Percentiles rank a stretch among this genome's conserved stretches.
Conservation (phyloP, 2,329 filamentous ascomycete genomes). For the Alternaria sp. region DNA sequence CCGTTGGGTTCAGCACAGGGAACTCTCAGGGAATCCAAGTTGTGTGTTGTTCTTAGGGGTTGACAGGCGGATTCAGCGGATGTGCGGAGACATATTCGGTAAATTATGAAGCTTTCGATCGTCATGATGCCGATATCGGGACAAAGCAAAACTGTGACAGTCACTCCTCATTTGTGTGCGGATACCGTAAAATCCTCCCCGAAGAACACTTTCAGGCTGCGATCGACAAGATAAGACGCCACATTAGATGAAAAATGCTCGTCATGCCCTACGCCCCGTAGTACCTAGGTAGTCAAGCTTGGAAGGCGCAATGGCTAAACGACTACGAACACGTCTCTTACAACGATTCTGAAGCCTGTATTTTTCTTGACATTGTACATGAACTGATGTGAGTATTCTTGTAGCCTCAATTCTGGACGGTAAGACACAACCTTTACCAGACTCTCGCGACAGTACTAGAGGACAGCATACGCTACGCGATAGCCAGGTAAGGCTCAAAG, state of each 20-base stretch:
- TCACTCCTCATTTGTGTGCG: background rate
- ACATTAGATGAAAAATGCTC: background rate
- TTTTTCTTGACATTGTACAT: accelerated
- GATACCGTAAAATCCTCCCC: background rate
- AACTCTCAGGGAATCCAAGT: background rate
- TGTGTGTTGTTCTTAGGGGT: background rate
- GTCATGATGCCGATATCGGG: background rate
- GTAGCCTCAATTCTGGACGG: background rate
- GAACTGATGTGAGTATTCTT: background rate
- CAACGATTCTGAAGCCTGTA: accelerated
- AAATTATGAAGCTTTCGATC: background rate
- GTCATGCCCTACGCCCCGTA: background rate
- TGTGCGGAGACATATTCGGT: background rate
- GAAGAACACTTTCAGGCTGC: background rate
- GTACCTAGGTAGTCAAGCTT: background rate
- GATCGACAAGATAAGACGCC: background rate
- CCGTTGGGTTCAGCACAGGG: too few species aligned
- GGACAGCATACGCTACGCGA: constrained; percentile 2
- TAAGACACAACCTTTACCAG: background rate
- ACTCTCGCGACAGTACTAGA: background rate
- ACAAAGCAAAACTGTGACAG: background rate
- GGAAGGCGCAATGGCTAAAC: background rate
- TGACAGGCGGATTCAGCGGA: background rate
- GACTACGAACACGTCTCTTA: background rate
- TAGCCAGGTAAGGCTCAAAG: constrained; percentile 6